A percentile compares a stretch with the other conserved stretches of the same genome.
phyloP scores from a whole-genome alignment of 441 rosid species.

The Euphorbia celastroides region DNA sequence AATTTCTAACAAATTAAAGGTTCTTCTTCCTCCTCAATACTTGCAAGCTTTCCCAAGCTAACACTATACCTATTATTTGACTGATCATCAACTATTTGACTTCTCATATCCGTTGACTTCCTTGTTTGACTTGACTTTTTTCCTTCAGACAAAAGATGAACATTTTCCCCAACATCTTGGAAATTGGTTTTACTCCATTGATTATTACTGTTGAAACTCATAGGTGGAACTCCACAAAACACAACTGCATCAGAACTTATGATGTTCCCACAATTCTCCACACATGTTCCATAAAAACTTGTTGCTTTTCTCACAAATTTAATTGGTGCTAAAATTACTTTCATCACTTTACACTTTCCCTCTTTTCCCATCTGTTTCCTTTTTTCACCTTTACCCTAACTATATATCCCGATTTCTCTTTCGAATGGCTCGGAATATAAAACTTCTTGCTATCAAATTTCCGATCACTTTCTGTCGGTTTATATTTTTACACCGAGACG shows the following conservation, averaged over 20 bases:
- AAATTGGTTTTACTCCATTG: constrained; percentile 14
- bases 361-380: neutral
- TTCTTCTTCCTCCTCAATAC: neutral
- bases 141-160: constrained; percentile 9
- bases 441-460: too few relatives aligned
- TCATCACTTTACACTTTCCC: constrained; percentile 17
- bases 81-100: neutral
- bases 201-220: constrained; percentile 17
- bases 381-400: too few relatives aligned
- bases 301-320: constrained; percentile 19
- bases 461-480: too few relatives aligned
- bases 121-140: neutral
- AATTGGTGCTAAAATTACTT: constrained; percentile 19
- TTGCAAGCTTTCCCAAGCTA: neutral
- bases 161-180: too few relatives aligned
- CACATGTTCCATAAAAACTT: constrained; percentile 8
- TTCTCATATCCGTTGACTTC: constrained; percentile 4
- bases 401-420: too few relatives aligned
- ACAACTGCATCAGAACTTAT: constrained; percentile 11
- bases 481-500: too few relatives aligned
- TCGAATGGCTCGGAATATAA: too few relatives aligned
- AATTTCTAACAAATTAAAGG: too few relatives aligned
- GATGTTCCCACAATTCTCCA: constrained; percentile 21
- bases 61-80: neutral
- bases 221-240: constrained; percentile 2